phyloP scores from a whole-genome alignment of 345 rosid genomes.

The Euphorbia tirucalli region DNA sequence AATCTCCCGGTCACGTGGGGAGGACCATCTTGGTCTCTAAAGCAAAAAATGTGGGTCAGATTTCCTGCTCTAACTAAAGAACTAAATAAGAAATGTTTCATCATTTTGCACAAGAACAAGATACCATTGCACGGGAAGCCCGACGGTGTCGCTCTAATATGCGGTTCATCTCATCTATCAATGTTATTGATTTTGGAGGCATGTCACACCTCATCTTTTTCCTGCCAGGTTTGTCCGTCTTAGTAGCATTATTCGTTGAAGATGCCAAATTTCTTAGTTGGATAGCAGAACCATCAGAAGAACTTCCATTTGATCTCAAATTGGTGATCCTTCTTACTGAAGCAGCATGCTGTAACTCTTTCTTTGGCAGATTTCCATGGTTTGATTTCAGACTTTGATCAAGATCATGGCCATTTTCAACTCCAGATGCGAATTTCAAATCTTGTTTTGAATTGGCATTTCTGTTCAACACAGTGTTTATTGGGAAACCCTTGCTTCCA shows the following conservation, averaged over 20 bases:
- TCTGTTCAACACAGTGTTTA: conserved; percentile 12
- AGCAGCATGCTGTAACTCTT: conserved; percentile 15
- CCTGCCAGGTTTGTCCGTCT: conserved; percentile 28
- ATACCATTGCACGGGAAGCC: conserved; percentile 76
- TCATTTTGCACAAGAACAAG: background rate
- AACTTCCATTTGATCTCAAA: conserved; percentile 32
- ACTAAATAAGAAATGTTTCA: background rate
- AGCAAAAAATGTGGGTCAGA: conserved; percentile 18
- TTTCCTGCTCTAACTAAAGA: conserved; percentile 5
- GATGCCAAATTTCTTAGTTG: conserved; percentile 9
- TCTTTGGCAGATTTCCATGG: conserved; percentile 15
- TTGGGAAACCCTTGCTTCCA: conserved; percentile 13
- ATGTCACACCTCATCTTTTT: conserved; percentile 57
- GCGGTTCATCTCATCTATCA: conserved; percentile 62
- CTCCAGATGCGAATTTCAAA: conserved; percentile 27
- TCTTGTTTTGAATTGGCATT: conserved; percentile 21
- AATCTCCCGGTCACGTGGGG: conserved; percentile 64
- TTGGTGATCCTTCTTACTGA: conserved; percentile 9
- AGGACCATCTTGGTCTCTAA: conserved; percentile 84
- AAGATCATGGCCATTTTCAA: too few relatives aligned
- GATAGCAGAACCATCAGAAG: conserved; percentile 21
- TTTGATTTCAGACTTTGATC: conserved; percentile 31
- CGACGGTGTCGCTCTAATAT: conserved; percentile 46
- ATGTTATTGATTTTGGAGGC: conserved; percentile 77
- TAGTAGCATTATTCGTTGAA: conserved; percentile 29